Evolutionary conservation across 2,329 filamentous ascomycete species (phyloP).

Genomic region (Zarea fungicola): DNA sequence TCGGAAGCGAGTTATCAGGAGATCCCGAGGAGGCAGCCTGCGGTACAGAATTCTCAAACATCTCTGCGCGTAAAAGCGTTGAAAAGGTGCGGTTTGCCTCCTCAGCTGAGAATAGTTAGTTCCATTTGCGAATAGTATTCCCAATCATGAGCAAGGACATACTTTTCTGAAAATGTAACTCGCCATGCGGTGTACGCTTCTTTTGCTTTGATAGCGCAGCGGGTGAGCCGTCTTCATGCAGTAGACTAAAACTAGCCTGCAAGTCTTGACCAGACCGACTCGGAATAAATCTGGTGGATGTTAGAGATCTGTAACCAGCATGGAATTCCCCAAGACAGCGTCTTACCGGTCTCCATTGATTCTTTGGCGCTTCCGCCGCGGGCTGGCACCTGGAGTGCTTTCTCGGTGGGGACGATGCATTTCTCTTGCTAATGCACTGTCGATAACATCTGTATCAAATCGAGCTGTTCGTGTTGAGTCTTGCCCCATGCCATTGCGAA

Average conservation of each 20-base stretch:
- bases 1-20: slow-evolving; percentile 49
- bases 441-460: slow-evolving; percentile 46
- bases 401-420: slow-evolving; percentile 47
- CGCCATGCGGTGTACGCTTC: slow-evolving; percentile 79
- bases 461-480: slow-evolving; percentile 31
- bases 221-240: slow-evolving; percentile 90
- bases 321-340: background rate
- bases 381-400: slow-evolving; percentile 48
- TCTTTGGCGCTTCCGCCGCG: slow-evolving; percentile 53
- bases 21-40: slow-evolving; percentile 63
- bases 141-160: slow-evolving; percentile 30
- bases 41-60: slow-evolving; percentile 87
- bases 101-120: slow-evolving; percentile 52
- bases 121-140: background rate
- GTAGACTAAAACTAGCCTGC: slow-evolving; percentile 83
- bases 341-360: slow-evolving; percentile 57
- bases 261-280: slow-evolving; percentile 90
- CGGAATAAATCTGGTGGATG: slow-evolving; percentile 73
- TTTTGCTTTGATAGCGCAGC: slow-evolving; percentile 82
- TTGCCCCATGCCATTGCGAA: slow-evolving; percentile 31
- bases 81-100: slow-evolving; percentile 95
- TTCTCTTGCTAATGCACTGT: slow-evolving; percentile 47
- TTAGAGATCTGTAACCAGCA: slow-evolving; percentile 18
- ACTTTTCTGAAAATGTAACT: slow-evolving; percentile 93
- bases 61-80: slow-evolving; percentile 77